These are phyloP conservation scores for Grosmannia serpens DNA, from an alignment of 2,329 filamentous ascomycete genomes.

Conservation along the genomic window DNA sequence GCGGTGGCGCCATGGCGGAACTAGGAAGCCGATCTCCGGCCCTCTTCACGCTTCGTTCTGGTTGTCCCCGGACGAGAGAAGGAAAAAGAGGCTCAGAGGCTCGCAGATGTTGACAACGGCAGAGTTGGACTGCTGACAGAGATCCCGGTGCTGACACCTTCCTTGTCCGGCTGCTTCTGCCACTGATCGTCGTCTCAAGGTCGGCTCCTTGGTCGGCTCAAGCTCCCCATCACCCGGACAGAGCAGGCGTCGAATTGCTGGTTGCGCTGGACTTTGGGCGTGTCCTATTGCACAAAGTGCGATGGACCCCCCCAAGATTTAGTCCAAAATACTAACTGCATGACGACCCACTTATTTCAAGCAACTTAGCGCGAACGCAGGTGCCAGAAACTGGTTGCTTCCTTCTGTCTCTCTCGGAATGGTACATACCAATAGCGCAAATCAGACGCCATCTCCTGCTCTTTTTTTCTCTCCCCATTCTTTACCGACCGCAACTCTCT, in stretches of 20 bases:
- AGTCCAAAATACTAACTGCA: not conserved
- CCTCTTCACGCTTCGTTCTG: not conserved
- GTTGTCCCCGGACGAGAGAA: too few species aligned
- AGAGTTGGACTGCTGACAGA: not conserved
- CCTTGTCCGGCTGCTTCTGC: not conserved
- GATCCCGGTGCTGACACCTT: not conserved
- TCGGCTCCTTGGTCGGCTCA: not conserved
- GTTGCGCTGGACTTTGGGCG: not conserved
- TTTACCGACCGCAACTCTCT: not conserved
- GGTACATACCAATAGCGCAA: not conserved
- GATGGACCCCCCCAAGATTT: not conserved
- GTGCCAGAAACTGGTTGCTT: not conserved
- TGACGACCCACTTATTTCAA: not conserved
- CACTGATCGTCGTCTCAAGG: not conserved
- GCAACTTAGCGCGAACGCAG: not conserved
- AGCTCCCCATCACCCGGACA: not conserved
- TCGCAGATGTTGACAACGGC: not conserved
- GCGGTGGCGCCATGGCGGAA: constrained; percentile 29
- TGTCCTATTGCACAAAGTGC: not conserved
- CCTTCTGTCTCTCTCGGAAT: not conserved
- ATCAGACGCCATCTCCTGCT: not conserved
- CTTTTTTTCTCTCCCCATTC: not conserved
- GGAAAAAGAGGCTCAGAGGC: too few species aligned
- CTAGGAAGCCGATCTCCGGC: too few species aligned
- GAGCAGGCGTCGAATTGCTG: not conserved